Base-by-base conservation (phyloP, 768 basidiomycete genomes). In the Lentinula sp. region DNA sequence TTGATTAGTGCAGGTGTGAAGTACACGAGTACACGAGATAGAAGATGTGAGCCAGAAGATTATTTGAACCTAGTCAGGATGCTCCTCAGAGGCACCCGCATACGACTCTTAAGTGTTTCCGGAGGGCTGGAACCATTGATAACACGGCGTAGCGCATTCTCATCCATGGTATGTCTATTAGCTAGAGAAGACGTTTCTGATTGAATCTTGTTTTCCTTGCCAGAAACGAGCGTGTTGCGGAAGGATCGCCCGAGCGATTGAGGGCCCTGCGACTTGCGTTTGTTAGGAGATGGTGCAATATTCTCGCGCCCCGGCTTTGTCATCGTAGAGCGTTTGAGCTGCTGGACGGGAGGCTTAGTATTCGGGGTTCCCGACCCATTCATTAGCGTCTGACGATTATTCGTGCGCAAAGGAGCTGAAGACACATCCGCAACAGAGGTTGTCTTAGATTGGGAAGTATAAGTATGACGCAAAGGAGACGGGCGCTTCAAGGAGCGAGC, bases 31-130 rank as follows among this genome's bases (percentile, higher is more conserved):
- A 28, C 28, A 28, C 10, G 8, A 55, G 2, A 37, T 23, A 28
- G 5, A 35, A 21, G 18, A 16, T 18, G 46, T 39, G 3, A 39
- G 37, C 16, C 21, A 53, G 15, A 35, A 32, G 28, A 43, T 70
- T 63, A 79, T 64, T 80, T 80, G 67, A 81, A 80, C 31, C 77
- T 70, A 39, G 77, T 79, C 51, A 81, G 69, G 51, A 81, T 79
- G 65, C 75, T 79, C 34, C 76, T 75, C 42, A 81, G 71, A 37
- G 79, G 78, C 18, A 75, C 70, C 28, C 77, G 79, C 75, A 80
- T 76, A 7, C 78, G 74, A 65, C 75, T 80, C 65, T 75, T 76
- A 58, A 70, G 69, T 58, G 48, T 60, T 64, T 50, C 61, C 15
- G 57, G 60, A 39, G 46, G 31, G 42, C 64, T 65, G 18, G 60